phyloP scores from a whole-genome alignment of 2,329 filamentous ascomycete genomes.

The Fusarium tricinctum region DNA sequence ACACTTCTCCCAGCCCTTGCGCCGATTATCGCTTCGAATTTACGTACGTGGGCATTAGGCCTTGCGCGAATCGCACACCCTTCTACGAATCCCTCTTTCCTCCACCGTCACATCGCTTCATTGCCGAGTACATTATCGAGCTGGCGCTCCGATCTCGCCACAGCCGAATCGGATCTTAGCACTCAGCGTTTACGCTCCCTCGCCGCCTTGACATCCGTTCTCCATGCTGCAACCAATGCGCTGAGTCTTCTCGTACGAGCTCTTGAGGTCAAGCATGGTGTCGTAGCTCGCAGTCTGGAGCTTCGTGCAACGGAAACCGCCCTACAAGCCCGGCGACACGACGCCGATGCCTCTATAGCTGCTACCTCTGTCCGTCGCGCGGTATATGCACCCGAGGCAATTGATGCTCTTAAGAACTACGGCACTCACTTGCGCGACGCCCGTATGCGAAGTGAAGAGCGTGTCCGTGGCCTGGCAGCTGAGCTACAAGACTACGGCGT shows the following conservation, averaged over 20 bases:
- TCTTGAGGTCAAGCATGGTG: constrained; percentile 69
- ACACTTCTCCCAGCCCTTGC: constrained; percentile 63
- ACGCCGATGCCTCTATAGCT: constrained; percentile 56
- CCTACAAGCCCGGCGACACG: constrained; percentile 60
- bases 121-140: constrained; percentile 59
- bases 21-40: constrained; percentile 62
- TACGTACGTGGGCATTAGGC: constrained; percentile 63
- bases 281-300: constrained; percentile 65
- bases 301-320: constrained; percentile 63
- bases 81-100: constrained; percentile 66
- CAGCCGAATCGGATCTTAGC: constrained; percentile 54
- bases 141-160: constrained; percentile 54
- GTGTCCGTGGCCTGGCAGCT: constrained; percentile 56
- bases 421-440: constrained; percentile 64
- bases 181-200: constrained; percentile 58
- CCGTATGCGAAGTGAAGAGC: constrained; percentile 60
- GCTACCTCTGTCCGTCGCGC: constrained; percentile 55
- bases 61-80: constrained; percentile 65
- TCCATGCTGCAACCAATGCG: constrained; percentile 57
- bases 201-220: constrained; percentile 55
- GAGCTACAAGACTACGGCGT: constrained; percentile 67
- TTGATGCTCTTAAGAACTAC: constrained; percentile 62
- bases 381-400: constrained; percentile 62
- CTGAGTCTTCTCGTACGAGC: constrained; percentile 62
- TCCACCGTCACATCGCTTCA: constrained; percentile 69